Conservation (phyloP, 352 stramenopile species). For the Albugo candida region DNA sequence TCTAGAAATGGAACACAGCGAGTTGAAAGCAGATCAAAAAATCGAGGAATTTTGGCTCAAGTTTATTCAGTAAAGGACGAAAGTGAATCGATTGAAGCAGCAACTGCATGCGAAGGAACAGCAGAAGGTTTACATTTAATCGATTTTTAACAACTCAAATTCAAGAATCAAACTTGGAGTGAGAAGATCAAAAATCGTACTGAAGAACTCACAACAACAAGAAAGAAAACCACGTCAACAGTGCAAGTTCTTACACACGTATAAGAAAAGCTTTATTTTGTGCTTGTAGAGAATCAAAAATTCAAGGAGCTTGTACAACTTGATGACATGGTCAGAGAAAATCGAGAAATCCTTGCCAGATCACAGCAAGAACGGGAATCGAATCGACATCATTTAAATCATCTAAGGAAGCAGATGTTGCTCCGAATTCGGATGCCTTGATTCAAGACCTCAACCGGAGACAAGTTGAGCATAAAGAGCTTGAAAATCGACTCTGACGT, state of each 20-base stretch:
- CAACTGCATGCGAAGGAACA: conserved; percentile 86
- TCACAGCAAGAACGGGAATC: conserved; percentile 75
- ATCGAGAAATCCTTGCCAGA: conserved; percentile 67
- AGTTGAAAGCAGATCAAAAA: conserved; percentile 69
- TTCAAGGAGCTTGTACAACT: conserved; percentile 57
- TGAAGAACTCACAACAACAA: conserved; percentile 87
- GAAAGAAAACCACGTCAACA: conserved; percentile 89
- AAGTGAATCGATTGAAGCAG: conserved; percentile 85
- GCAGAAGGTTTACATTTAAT: conserved; percentile 89
- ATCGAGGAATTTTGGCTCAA: conserved; percentile 81
- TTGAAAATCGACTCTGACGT: conserved; percentile 42
- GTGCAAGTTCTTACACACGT: conserved; percentile 91
- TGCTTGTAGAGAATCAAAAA: too few relatives aligned
- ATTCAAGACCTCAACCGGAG: conserved; percentile 80
- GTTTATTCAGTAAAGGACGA: conserved; percentile 83
- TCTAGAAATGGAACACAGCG: conserved; percentile 67
- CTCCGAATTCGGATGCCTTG: conserved; percentile 66
- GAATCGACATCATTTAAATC: conserved; percentile 33
- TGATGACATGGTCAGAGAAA: conserved; percentile 53
- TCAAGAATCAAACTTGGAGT: conserved; percentile 92
- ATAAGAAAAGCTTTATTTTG: conserved; percentile 91
- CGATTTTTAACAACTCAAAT: conserved; percentile 95
- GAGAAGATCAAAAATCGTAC: conserved; percentile 94
- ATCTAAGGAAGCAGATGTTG: conserved; percentile 73
- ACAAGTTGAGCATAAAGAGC: conserved; percentile 44